Base-by-base conservation (phyloP, 2,329 filamentous ascomycete genomes). In the Aspergillus hiratsukae region DNA sequence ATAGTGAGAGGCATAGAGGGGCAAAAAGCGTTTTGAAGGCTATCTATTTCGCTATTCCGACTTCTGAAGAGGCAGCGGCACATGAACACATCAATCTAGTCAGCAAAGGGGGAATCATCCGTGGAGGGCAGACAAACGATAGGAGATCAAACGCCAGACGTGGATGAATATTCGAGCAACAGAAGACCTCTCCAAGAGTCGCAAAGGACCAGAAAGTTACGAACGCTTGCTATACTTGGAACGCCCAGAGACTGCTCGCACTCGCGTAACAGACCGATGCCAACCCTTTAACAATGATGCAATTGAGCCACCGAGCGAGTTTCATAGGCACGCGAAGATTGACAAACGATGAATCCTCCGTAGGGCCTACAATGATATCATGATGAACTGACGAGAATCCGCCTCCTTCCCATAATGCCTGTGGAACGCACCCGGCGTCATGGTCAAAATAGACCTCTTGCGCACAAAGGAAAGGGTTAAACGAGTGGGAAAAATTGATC, bases 21-120 rank as follows among this genome's bases (percentile, higher is more conserved):
- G 23, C 9, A 11, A 25, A 27, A 46, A 23, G 43, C 43, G 43
- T 19, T 27, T 46, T 46, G 43, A 46, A 23, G 43, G 19, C 10
- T 17, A 27, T 43, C 19, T 25, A 46, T 46, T 46, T 46, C 43
- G 43, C 21, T 46, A 46, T 46, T 14, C 23, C 21, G 14, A 46
- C 17, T 35, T 35, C 19, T 48, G 43, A 49, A 19, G 17, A 59
- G 53, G 54, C 48, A 56, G 51, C 54, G 46, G 52, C 49, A 63
- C 55, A 63, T 51, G 46, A 57, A 56, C 51, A 60, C 29, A 58
- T 28, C 29, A 41, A 59, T 51, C 55, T 57, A 53, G 51, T 55
- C 60, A 56, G 60, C 60, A 64, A 54, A 65, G 53, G 66, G 67
- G 68, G 66, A 70, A 70, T 69, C 68, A 69, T 68, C 64, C 61